Conservation (phyloP, 2,329 filamentous ascomycete genomes). For the Dactylellina leptospora region DNA sequence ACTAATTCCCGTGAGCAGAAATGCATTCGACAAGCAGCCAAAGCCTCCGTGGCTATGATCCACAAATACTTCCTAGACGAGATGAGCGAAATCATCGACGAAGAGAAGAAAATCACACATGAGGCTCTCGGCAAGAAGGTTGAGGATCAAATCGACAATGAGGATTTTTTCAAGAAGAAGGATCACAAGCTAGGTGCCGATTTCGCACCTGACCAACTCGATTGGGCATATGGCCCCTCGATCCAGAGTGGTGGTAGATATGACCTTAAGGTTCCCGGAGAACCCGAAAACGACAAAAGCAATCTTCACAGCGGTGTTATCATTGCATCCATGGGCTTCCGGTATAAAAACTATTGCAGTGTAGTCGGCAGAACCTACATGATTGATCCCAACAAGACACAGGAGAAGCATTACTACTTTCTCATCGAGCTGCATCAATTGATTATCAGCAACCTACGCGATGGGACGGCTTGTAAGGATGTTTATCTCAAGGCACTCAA, state of each 20-base stretch:
- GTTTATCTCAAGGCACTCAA: slow-evolving; percentile 86
- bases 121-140: slow-evolving; percentile 85
- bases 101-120: slow-evolving; percentile 97
- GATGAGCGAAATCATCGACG: slow-evolving; percentile 94
- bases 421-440: slow-evolving; percentile 83
- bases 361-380: slow-evolving; percentile 92
- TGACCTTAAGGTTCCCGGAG: slow-evolving; percentile 81
- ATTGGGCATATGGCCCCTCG: slow-evolving; percentile 90
- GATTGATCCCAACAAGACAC: slow-evolving; percentile 92
- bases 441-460: slow-evolving; percentile 88
- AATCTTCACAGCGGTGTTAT: slow-evolving; percentile 91
- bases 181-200: slow-evolving; percentile 82
- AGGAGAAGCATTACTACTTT: slow-evolving; percentile 93
- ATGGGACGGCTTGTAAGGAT: slow-evolving; percentile 86
- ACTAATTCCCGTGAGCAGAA: slow-evolving; percentile 67
- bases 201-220: slow-evolving; percentile 86
- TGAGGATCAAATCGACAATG: slow-evolving; percentile 88
- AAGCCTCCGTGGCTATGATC: slow-evolving; percentile 93
- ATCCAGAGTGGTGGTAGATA: slow-evolving; percentile 97
- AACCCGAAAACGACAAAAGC: slow-evolving; percentile 77
- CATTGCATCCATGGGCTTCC: slow-evolving; percentile 85
- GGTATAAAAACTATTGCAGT: slow-evolving; percentile 96
- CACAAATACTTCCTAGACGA: slow-evolving; percentile 97
- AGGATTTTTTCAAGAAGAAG: slow-evolving; percentile 88
- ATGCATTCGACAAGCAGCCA: slow-evolving; percentile 90